Percentiles rank a stretch among this genome's conserved stretches.
Evolutionary conservation across 2,329 filamentous ascomycete species (phyloP).

Genomic region (Elsinoe arachidis): DNA sequence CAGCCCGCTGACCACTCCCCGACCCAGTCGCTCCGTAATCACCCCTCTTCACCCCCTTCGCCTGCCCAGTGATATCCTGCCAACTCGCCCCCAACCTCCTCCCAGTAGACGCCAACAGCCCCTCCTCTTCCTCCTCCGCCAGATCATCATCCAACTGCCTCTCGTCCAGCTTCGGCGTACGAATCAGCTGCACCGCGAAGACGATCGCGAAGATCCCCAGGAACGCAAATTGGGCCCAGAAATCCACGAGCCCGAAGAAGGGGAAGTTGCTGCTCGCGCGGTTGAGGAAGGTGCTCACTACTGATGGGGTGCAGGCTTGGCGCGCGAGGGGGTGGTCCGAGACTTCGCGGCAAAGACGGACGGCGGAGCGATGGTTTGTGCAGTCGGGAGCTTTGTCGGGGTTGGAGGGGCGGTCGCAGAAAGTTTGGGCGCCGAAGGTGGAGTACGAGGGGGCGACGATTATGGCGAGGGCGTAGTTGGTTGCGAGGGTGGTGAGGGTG

Average conservation of each 20-base stretch:
- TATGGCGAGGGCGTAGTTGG: slow-evolving; percentile 90
- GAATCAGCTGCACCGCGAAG: slow-evolving; percentile 69
- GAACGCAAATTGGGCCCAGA: slow-evolving; percentile 95
- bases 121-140: slow-evolving; percentile 88
- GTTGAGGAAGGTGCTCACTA: slow-evolving; percentile 89
- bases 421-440: slow-evolving; percentile 88
- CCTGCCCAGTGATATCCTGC: slow-evolving; percentile 70
- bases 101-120: slow-evolving; percentile 73
- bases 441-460: slow-evolving; percentile 93
- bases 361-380: slow-evolving; percentile 56
- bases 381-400: slow-evolving; percentile 67
- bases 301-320: slow-evolving; percentile 79
- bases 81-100: slow-evolving; percentile 76
- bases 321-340: slow-evolving; percentile 61
- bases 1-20: not conserved
- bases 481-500: slow-evolving; percentile 77
- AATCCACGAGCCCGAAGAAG: slow-evolving; percentile 84
- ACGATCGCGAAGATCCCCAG: slow-evolving; percentile 71
- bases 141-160: slow-evolving; percentile 78
- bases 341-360: slow-evolving; percentile 74
- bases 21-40: slow-evolving; percentile 23
- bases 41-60: slow-evolving; percentile 28
- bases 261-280: slow-evolving; percentile 89
- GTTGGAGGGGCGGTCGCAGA: slow-evolving; percentile 65
- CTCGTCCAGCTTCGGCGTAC: slow-evolving; percentile 67